These are phyloP conservation scores for Kandelia obovata DNA, from an alignment of 345 rosid genomes.

Conservation along the genomic window DNA sequence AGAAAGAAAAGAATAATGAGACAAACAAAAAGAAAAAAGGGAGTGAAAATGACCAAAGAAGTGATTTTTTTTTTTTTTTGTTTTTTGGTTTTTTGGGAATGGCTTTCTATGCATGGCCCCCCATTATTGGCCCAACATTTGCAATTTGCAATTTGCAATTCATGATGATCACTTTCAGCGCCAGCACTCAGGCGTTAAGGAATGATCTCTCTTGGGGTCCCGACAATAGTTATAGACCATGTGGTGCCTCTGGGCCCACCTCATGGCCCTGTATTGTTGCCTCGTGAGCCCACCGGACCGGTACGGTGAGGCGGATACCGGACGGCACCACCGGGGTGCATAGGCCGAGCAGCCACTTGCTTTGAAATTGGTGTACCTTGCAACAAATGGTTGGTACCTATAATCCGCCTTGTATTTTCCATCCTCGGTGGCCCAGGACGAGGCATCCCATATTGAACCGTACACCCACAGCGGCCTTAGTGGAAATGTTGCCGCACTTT, in stretches of 20 bases:
- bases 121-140: not conserved
- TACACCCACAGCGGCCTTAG: slow-evolving; percentile 93
- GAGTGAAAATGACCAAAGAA: slow-evolving; percentile 7
- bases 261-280: slow-evolving; percentile 65
- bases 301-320: slow-evolving; percentile 65
- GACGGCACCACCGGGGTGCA: slow-evolving; percentile 53
- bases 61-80: not conserved
- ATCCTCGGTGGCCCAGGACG: slow-evolving; percentile 95
- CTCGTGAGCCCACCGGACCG: slow-evolving; percentile 64
- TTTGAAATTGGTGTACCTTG: slow-evolving; percentile 64
- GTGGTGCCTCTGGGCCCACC: slow-evolving; percentile 68
- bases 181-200: slow-evolving; percentile 85
- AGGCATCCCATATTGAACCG: slow-evolving; percentile 99
- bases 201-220: slow-evolving; percentile 74
- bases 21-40: not conserved
- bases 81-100: not conserved
- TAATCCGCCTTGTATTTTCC: slow-evolving; percentile 95
- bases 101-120: not conserved
- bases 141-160: too few species aligned
- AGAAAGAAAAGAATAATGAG: not conserved
- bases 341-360: slow-evolving; percentile 80
- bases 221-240: slow-evolving; percentile 74
- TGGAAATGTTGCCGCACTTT: slow-evolving; percentile 73
- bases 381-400: slow-evolving; percentile 81
- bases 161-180: not conserved